These are phyloP conservation scores for Beta corolliflora DNA, from an alignment of 179 eudicot genomes.

Conservation along the genomic window DNA sequence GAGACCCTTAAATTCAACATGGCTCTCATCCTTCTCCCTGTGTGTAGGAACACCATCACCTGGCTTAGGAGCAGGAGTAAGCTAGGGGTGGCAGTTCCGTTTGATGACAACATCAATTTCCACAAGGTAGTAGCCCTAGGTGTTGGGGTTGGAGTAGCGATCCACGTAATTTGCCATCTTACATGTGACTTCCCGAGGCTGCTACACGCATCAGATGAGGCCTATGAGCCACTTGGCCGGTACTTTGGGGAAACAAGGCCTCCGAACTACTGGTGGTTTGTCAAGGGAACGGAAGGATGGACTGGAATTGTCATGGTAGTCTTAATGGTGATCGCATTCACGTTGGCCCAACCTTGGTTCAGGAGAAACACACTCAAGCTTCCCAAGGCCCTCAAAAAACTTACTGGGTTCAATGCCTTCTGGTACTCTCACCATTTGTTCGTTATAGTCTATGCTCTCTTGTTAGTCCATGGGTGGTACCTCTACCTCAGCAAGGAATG, in stretches of 20 bases:
- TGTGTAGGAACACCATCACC: slow-evolving; percentile 61
- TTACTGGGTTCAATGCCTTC: slow-evolving; percentile 57
- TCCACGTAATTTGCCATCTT: slow-evolving; percentile 47
- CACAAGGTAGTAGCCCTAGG: slow-evolving; percentile 58
- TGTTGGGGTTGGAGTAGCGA: slow-evolving; percentile 46
- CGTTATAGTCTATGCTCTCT: slow-evolving; percentile 46
- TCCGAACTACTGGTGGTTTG: slow-evolving; percentile 61
- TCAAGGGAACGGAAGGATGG: slow-evolving; percentile 53
- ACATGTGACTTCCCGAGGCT: slow-evolving; percentile 59
- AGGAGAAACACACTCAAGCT: slow-evolving; percentile 42
- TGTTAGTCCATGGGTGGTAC: slow-evolving; percentile 41
- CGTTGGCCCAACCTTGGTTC: slow-evolving; percentile 56
- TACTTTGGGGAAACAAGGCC: slow-evolving; percentile 42
- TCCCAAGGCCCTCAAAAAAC: slow-evolving; percentile 44
- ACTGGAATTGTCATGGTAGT: slow-evolving; percentile 47
- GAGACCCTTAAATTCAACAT: slow-evolving; percentile 65
- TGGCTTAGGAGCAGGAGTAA: slow-evolving; percentile 53
- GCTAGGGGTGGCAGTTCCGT: slow-evolving; percentile 56
- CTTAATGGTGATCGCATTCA: slow-evolving; percentile 46
- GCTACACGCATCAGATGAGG: slow-evolving; percentile 46
- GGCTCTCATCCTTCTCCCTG: slow-evolving; percentile 63
- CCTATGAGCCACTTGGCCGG: slow-evolving; percentile 40
- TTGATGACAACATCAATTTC: slow-evolving; percentile 65
- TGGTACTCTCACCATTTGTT: slow-evolving; percentile 60
- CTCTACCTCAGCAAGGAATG: slow-evolving; percentile 43